Percentiles rank a stretch among this genome's conserved stretches.
Evolutionary conservation across 2,329 filamentous ascomycete genomes (phyloP).

Genomic region (Sporothrix schenckii): DNA sequence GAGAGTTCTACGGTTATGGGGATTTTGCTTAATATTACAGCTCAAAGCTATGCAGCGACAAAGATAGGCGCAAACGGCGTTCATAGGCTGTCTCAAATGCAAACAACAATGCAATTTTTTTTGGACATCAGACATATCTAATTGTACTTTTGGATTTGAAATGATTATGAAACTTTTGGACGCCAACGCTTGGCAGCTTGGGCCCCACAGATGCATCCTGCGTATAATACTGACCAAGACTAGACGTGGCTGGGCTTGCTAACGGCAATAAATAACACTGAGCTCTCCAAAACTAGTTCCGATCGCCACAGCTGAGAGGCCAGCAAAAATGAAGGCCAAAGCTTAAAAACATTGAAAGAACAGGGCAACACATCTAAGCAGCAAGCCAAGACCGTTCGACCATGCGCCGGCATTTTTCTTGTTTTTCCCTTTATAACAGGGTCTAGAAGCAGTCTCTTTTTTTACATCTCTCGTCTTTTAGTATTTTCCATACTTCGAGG

Average conservation of each 20-base stretch:
- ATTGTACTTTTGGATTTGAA: constrained; percentile 17
- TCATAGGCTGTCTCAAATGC: not conserved
- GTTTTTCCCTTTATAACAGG: not conserved
- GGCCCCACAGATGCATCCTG: not conserved
- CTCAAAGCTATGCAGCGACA: constrained; percentile 14
- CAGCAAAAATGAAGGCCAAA: not conserved
- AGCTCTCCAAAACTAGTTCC: constrained; percentile 14
- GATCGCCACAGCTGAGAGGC: not conserved
- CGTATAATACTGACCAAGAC: not conserved
- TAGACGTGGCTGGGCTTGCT: too few species aligned
- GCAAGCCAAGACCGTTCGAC: constrained; percentile 13
- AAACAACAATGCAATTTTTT: not conserved
- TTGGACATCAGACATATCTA: not conserved
- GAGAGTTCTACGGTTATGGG: not conserved
- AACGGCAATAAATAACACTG: not conserved
- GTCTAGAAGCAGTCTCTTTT: not conserved
- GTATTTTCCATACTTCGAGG: not conserved
- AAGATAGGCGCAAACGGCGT: constrained; percentile 13
- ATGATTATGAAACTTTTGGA: constrained; percentile 24
- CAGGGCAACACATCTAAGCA: not conserved
- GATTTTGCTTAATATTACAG: not conserved
- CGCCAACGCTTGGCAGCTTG: constrained; percentile 14
- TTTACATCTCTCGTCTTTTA: not conserved
- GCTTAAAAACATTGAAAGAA: not conserved
- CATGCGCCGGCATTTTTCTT: not conserved